Base-by-base conservation (phyloP, 495 filamentous ascomycete species). In the Penicillium riverlandense region DNA sequence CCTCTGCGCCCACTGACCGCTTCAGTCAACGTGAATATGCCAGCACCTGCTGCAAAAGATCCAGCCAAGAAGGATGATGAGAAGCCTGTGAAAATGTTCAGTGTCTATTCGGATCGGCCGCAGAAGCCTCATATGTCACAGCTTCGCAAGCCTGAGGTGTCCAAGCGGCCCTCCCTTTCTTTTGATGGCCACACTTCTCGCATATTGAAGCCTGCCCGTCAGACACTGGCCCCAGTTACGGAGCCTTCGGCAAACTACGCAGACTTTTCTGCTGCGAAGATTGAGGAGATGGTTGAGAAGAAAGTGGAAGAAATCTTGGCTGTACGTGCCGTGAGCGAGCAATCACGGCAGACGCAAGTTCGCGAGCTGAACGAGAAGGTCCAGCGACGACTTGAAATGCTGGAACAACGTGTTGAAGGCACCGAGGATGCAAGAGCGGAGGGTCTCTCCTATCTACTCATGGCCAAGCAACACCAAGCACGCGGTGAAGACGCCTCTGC, bases 241-340 rank as follows among this genome's bases (percentile, higher is more conserved):
- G 61, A 66, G 34, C 50, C 66, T 11, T 50, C 40, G 38, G 51
- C 51, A 13, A 43, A 43, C 11, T 44, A 62, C 12, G 63, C 60
- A n/a, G 59, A 71, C 16, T 55, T 95, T 4, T 86, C 85, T 4
- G 83, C 85, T 22, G 81, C 77, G n/a, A 80, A 76, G 43, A 90
- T 95, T 33, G 90, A 96, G 54, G 88, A 90, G 36, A 80, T 96
- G 62, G 87, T 98, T 7, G 85, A 92, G 58, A 84, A 81, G 55
- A 95, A 95, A 50, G 87, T 98, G 0, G 83, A 84, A 36, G 90
- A 95, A 58, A 86, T 92, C 29, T 68, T 97, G 1, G 88, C 90
- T 2, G 77, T 83, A 8, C 79, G 84, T 22, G 70, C 73, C 10
- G 52, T 75, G 27, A 72, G 70, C 52, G 71, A 75, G 22, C 58